Evolutionary conservation across 2,329 filamentous ascomycete species (phyloP).

Genomic region (Talaromyces islandicus): DNA sequence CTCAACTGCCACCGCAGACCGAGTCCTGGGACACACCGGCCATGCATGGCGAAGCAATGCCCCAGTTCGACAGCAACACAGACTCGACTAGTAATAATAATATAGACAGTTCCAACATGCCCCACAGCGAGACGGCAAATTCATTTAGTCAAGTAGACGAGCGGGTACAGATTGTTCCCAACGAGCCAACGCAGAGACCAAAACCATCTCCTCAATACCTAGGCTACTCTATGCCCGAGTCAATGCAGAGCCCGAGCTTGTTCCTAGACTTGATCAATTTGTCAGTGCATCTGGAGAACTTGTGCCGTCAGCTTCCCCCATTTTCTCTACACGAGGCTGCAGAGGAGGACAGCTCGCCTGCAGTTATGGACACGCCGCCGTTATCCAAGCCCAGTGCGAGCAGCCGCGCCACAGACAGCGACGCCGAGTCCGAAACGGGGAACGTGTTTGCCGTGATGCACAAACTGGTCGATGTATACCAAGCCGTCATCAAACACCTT

Average conservation of each 20-base stretch:
- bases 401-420: not conserved
- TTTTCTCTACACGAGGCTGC: not conserved
- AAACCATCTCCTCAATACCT: not conserved
- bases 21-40: not conserved
- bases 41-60: not conserved
- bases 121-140: not conserved
- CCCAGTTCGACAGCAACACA: not conserved
- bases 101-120: not conserved
- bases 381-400: not conserved
- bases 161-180: not conserved
- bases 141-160: not conserved
- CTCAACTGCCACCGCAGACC: not conserved
- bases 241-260: constrained; percentile 2
- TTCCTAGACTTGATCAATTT: constrained; percentile 6
- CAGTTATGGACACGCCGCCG: not conserved
- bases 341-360: not conserved
- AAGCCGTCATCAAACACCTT: not conserved
- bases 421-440: not conserved
- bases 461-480: constrained; percentile 5
- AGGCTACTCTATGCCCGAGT: not conserved
- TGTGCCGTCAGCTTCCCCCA: not conserved
- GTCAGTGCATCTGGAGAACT: not conserved
- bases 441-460: constrained; percentile 6
- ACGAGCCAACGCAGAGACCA: constrained; percentile 3
- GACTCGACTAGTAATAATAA: not conserved